Evolutionary conservation across 1,139 yeast genomes (phyloP).

Genomic region (Geotrichum histeridarum): DNA sequence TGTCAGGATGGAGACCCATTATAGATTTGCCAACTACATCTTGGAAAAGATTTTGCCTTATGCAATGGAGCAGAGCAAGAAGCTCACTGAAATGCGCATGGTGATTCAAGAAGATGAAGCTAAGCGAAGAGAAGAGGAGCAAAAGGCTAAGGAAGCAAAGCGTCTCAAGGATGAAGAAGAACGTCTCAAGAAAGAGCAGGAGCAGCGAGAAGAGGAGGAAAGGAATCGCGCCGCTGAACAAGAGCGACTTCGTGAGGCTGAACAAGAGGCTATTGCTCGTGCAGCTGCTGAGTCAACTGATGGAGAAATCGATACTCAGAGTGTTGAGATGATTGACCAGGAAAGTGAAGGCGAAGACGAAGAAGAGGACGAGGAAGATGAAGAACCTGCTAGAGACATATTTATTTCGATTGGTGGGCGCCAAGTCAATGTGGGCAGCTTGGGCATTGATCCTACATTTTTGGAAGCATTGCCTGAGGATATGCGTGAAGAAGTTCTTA

Average conservation of each 20-base stretch:
- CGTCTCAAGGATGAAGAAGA: constrained; percentile 24
- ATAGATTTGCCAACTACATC: constrained; percentile 50
- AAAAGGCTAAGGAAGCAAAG: constrained; percentile 36
- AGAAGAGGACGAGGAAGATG: constrained; percentile 12
- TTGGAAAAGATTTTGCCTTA: constrained; percentile 37
- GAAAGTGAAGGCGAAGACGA: constrained; percentile 13
- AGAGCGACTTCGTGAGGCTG: constrained; percentile 16
- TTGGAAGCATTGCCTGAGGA: constrained; percentile 88
- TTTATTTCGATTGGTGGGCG: constrained; percentile 72
- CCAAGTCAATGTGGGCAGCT: constrained; percentile 79
- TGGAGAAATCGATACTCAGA: constrained; percentile 18
- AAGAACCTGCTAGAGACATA: constrained; percentile 28
- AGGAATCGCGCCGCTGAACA: constrained; percentile 23
- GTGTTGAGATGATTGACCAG: constrained; percentile 22
- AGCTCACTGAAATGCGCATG: constrained; percentile 32
- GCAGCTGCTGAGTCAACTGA: constrained; percentile 22
- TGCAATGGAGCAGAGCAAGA: constrained; percentile 39
- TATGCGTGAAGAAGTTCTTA: constrained; percentile 86
- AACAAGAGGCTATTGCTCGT: constrained; percentile 19
- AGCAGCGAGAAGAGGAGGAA: constrained; percentile 35
- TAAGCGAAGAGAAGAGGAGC: constrained; percentile 28
- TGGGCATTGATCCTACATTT: constrained; percentile 90
- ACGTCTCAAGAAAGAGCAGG: constrained; percentile 25
- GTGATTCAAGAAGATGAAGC: constrained; percentile 21
- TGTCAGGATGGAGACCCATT: constrained; percentile 40